Evolutionary conservation across 257 asterid genomes (phyloP), one percentile per base, ranked within the genome.

Genomic region (Eucommia ulmoides): DNA sequence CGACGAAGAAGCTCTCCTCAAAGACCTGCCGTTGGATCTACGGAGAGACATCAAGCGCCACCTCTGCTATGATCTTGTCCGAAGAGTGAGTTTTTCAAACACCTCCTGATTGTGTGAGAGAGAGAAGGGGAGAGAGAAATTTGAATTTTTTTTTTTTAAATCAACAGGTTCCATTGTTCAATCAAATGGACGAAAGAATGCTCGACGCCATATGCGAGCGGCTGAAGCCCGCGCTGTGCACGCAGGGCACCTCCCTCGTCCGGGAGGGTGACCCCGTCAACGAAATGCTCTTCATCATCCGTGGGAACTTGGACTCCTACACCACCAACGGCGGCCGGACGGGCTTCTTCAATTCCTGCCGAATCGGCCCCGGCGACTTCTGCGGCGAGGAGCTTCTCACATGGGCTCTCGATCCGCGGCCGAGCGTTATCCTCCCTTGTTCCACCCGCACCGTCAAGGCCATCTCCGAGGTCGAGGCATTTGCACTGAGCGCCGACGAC

Each of bases 391-490:
- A 88, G 65, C 87, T 88, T 8, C 78, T 88, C 10, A 84, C 97
- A 24, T 88, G 97, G 97, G 97, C 97, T 8, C 89, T 88, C 20
- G 97, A 84, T 57, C 95, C 95, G 0, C 93, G 80, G 19, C 95
- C 95, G 7, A 75, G 87, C 50, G 78, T 82, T 49, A 82, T 74
- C 50, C 83, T 88, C 4, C 97, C 97, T 3, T 84, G 89, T 6
- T 88, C 97, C 55, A 88, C 97, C 0, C 84, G 94, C 6, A 79
- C 97, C 0, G 97, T 88, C 7, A 82, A 71, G 48, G 94, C 97
- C 41, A 69, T 88, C 5, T 74, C 94, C 0, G 97, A 88, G 55
- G 97, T 84, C 0, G 97, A 88, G 25, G 85, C 95, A 0, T 88
- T 88, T 17, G 97, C 95, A 0, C 79, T 88, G 3, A 57, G 73